Percentiles rank a stretch among this genome's conserved stretches.
Conservation (phyloP, 2,329 filamentous ascomycete species). For the Pleurostoma richardsiae region DNA sequence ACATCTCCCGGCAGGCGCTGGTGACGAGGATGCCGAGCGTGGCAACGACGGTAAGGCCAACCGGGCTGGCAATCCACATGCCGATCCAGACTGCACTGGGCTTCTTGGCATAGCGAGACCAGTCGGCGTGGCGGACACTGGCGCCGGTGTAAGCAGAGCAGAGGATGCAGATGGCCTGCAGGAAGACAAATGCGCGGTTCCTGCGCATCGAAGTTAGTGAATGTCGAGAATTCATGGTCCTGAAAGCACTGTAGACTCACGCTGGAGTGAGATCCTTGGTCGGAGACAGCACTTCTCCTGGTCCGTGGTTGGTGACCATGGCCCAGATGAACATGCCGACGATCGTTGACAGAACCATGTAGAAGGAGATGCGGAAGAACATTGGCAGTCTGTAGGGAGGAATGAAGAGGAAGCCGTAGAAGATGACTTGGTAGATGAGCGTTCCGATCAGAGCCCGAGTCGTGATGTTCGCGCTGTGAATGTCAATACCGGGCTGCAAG, state of each 20-base stretch:
- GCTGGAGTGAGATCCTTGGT: neutral
- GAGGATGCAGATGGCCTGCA: conserved; percentile 6
- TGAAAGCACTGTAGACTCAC: neutral
- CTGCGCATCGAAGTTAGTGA: neutral
- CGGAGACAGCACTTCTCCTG: neutral
- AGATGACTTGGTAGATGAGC: conserved; percentile 27
- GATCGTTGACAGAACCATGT: conserved; percentile 1
- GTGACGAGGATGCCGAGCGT: conserved; percentile 7
- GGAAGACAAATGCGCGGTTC: conserved; percentile 1
- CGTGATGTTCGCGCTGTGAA: conserved; percentile 21
- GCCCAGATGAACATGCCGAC: conserved; percentile 7
- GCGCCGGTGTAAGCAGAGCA: conserved; percentile 4
- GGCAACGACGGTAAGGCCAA: conserved; percentile 2
- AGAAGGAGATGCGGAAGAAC: conserved; percentile 1
- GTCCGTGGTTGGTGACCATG: conserved; percentile 7
- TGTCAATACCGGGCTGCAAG: neutral
- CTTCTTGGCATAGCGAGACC: conserved; percentile 6
- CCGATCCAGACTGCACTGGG: neutral
- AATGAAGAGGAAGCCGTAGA: conserved; percentile 5
- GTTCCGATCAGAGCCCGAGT: conserved; percentile 27
- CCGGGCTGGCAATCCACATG: conserved; percentile 3
- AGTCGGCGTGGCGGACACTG: conserved; percentile 6
- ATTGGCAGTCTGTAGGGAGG: neutral
- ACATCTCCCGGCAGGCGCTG: conserved; percentile 5
- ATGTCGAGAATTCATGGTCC: neutral